A percentile compares a stretch with the other conserved stretches of the same genome.
phyloP scores from a whole-genome alignment of 257 asterid genomes.

The Plantago major region DNA sequence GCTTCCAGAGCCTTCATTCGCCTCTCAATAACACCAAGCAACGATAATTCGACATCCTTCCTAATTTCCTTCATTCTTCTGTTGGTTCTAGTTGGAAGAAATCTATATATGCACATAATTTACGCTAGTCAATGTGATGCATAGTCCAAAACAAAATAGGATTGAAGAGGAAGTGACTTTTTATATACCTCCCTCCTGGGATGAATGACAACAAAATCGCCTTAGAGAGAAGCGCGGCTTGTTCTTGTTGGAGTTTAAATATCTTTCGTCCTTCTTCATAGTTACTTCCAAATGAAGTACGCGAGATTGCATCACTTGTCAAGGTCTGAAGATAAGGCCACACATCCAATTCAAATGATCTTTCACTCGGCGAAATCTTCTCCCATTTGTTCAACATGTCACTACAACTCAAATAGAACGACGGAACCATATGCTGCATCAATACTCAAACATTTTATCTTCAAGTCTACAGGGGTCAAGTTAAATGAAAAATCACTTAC shows the following conservation, averaged over 20 bases:
- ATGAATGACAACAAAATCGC: conserved; percentile 21
- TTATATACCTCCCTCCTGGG: conserved; percentile 40
- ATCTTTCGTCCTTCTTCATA: conserved; percentile 56
- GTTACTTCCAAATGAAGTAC: conserved; percentile 62
- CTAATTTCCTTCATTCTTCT: conserved; percentile 36
- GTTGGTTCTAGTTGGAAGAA: conserved; percentile 42
- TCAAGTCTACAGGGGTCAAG: background rate
- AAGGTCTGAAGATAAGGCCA: conserved; percentile 49
- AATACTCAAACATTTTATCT: background rate
- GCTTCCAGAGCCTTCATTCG: conserved; percentile 34
- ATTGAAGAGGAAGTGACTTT: background rate
- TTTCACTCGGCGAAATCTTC: conserved; percentile 20
- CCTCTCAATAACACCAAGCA: conserved; percentile 32
- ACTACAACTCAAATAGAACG: conserved; percentile 41
- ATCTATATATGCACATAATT: conserved; percentile 22
- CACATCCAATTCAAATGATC: conserved; percentile 46
- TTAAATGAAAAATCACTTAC: background rate
- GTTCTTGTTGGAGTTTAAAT: conserved; percentile 55
- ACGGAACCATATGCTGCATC: conserved; percentile 39
- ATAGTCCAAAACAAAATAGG: background rate
- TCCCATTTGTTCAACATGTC: conserved; percentile 65
- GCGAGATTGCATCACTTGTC: conserved; percentile 54
- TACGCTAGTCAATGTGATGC: background rate
- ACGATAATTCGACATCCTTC: conserved; percentile 31
- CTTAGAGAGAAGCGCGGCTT: conserved; percentile 16